Evolutionary conservation across 345 rosid species (phyloP), one percentile per base, ranked within the genome.

Genomic region (Erodium maritimum): DNA sequence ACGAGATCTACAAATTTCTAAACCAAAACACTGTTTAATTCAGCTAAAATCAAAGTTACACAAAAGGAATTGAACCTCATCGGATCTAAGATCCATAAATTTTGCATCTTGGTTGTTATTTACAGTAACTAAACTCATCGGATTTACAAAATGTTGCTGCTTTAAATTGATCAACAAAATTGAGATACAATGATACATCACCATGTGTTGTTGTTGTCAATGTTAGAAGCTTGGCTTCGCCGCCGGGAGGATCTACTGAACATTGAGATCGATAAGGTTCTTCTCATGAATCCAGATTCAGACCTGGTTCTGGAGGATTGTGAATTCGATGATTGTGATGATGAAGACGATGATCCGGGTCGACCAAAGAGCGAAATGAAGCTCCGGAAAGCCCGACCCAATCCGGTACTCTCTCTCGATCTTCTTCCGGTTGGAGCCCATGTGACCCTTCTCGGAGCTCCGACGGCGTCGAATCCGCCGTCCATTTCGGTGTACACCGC

Each of bases 401-500:
- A 52, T 52, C 85, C 82, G 21, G 76, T 58, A 9, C 71, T 71
- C 69, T 73, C 82, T 37, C 82, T 68, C n/a, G 77, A 42, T 33
- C 82, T 75, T 63, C 78, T 70, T 56, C 79, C 77, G 57, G 64
- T 70, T 0, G 85, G 73, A 16, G 67, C 74, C 88, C 82, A 75
- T 0, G 74, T 65, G 63, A 77, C 67, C 70, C 88, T 71, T 64
- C 82, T 73, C 1, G 85, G 88, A 45, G 67, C 76, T 17, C 81
- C 81, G 0, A 59, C 69, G 50, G 56, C 69, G 53, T 73, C 71
- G 21, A 77, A 79, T 22, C 81, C 84, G 19, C 84, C 84, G 55
- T 82, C 87, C 80, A 82, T 82, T 58, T 82, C 87, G 0, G 83
- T 79, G 29, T 73, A 82, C 24, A 82, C 81, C 19, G 72, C 76